These are phyloP conservation scores for Ceratobasidium theobromae DNA, from an alignment of 1,284 basidiomycete species.

Conservation along the genomic window DNA sequence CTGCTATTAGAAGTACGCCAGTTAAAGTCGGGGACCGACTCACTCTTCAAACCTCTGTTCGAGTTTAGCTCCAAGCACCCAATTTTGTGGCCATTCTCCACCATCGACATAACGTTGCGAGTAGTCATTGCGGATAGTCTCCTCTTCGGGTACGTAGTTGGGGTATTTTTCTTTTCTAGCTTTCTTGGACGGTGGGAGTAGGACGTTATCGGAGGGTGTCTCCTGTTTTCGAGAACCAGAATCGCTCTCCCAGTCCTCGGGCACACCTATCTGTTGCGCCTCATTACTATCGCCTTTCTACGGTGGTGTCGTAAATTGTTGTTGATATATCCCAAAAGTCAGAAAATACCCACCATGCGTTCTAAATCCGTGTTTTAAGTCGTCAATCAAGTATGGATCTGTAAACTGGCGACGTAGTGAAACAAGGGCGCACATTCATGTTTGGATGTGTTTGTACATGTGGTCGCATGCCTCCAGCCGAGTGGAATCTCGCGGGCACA, in stretches of 20 bases:
- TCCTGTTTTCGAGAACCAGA: constrained; percentile 18
- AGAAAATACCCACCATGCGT: constrained; percentile 12
- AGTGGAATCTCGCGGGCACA: neutral
- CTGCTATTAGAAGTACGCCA: neutral
- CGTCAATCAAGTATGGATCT: neutral
- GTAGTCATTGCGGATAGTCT: constrained; percentile 94
- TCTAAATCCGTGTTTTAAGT: neutral
- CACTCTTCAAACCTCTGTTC: constrained; percentile 91
- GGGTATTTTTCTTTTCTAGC: constrained; percentile 64
- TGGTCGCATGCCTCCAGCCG: neutral
- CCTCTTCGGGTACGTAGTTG: constrained; percentile 87
- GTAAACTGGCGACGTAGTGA: neutral
- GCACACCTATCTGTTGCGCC: constrained; percentile 25
- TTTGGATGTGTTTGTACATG: constrained; percentile 9
- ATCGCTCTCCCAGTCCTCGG: constrained; percentile 31
- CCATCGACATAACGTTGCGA: constrained; percentile 86
- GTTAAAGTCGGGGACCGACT: constrained; percentile 44
- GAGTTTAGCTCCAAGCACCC: constrained; percentile 82
- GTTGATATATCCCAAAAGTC: neutral
- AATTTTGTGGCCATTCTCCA: constrained; percentile 89
- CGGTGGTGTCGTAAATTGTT: neutral
- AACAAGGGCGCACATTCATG: neutral
- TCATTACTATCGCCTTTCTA: constrained; percentile 27
- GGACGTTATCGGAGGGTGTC: constrained; percentile 3
- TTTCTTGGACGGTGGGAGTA: constrained; percentile 64